Percentiles rank a stretch among this genome's conserved stretches.
These are phyloP conservation scores for Aspergillus niger DNA, from an alignment of 2,329 filamentous ascomycete genomes.

Conservation along the genomic window DNA sequence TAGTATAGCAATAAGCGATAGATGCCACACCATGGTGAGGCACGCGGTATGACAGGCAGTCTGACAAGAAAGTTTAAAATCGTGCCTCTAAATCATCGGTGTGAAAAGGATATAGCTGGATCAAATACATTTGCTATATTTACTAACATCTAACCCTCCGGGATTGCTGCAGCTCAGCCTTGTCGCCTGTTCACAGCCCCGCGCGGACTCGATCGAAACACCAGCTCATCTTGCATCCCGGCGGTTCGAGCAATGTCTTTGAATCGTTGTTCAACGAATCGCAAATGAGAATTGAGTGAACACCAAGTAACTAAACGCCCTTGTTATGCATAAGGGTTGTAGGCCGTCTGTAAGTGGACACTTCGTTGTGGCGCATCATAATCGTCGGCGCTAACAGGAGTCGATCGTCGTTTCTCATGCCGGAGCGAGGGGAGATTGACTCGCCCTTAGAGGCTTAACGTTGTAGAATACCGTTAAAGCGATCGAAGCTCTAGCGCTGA, in stretches of 20 bases:
- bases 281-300: background rate
- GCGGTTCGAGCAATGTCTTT: background rate
- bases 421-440: background rate
- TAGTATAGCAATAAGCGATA: conserved; percentile 19
- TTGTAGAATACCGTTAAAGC: background rate
- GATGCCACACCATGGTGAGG: conserved; percentile 6
- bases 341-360: background rate
- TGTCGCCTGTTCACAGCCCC: conserved; percentile 9
- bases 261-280: background rate
- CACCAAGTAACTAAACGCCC: background rate
- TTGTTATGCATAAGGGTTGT: background rate
- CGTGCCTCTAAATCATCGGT: background rate
- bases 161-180: conserved; percentile 11
- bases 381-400: background rate
- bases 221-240: background rate
- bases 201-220: background rate
- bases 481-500: background rate
- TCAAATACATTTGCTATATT: background rate
- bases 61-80: background rate
- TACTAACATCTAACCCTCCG: background rate
- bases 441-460: background rate
- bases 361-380: background rate
- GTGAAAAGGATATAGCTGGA: background rate
- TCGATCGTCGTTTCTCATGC: background rate
- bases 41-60: background rate